Percentiles rank a stretch among this genome's conserved stretches.
Conservation (phyloP, 352 stramenopile species). For the Phytophthora lateralis region DNA sequence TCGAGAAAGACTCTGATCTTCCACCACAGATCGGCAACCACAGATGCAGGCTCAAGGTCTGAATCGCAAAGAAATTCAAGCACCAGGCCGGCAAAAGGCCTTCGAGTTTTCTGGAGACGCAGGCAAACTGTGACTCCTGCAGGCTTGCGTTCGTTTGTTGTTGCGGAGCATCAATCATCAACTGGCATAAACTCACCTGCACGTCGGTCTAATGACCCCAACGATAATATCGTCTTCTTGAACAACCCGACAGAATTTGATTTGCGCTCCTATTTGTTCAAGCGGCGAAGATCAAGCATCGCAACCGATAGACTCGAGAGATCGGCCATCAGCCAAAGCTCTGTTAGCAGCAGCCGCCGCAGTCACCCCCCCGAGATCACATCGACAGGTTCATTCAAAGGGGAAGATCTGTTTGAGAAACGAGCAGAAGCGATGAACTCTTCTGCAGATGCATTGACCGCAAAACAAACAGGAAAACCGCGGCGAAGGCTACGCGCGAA, state of each 20-base stretch:
- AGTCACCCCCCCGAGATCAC: slow-evolving; percentile 9
- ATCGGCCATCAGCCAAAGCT: slow-evolving; percentile 29
- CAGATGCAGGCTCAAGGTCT: slow-evolving; percentile 2
- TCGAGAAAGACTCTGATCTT: slow-evolving; percentile 2
- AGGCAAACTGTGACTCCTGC: slow-evolving; percentile 23
- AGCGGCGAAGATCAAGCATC: slow-evolving; percentile 7
- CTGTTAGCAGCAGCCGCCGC: slow-evolving; percentile 10
- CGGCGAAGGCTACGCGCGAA: slow-evolving; percentile 44
- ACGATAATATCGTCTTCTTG: slow-evolving; percentile 30
- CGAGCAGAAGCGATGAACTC: slow-evolving; percentile 2
- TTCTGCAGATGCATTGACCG: not conserved
- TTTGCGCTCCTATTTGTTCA: slow-evolving; percentile 30
- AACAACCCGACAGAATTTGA: slow-evolving; percentile 36
- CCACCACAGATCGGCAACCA: slow-evolving; percentile 4
- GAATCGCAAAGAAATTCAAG: not conserved
- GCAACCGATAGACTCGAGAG: slow-evolving; percentile 17
- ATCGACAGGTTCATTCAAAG: slow-evolving; percentile 8
- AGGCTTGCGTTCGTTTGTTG: slow-evolving; percentile 5
- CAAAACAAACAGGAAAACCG: slow-evolving; percentile 11
- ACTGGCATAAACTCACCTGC: not conserved
- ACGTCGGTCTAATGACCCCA: slow-evolving; percentile 12
- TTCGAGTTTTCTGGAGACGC: slow-evolving; percentile 25
- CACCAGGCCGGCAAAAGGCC: slow-evolving; percentile 6
- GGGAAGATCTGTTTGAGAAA: not conserved
- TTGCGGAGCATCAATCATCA: slow-evolving; percentile 10